Base-by-base conservation (phyloP, 768 basidiomycete genomes). In the Lentinula lateritia region DNA sequence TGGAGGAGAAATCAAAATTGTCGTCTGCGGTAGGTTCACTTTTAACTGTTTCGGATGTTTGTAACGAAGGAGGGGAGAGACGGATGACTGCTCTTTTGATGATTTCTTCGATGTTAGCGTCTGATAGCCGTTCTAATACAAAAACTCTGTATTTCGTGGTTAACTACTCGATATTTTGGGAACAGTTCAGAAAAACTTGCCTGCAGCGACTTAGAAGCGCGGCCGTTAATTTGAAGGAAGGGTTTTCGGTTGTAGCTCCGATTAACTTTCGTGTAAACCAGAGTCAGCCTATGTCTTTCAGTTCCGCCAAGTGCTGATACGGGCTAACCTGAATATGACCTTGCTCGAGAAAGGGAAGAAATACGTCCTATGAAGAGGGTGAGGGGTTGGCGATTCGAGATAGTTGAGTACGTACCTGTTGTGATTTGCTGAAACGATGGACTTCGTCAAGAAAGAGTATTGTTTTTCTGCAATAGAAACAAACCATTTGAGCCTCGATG, bases 201-300 rank as follows among this genome's bases (percentile, higher is more conserved):
- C 90, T 82, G 72, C 90, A 92, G 48, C 90, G 84, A 68, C 87
- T 88, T 35, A 92, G 73, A 34, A 92, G 76, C 10, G 90, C 86
- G 36, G 84, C 79, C 16, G 86, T 90, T 36, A 92, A 71, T 65
- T 89, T 90, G 76, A 95, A 95, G 0, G 90, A 92, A 0, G 92
- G 92, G 64, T 95, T 95, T 72, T 95, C 93, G 0, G 92, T 94
- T 3, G 92, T 95, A 0, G 92, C 91, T 32, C 91, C 91, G 66
- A 93, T 83, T 34, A 92, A 74, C 83, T 88, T 54, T 38, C 5
- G 10, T 20, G 13, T 39, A 16, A 18, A 15, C 13, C 50, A 35
- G 32, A 42, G 23, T 53, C 4, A 7, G 50, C 15, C 15, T 36
- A 6, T n/a, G 20, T 43, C 46, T 32, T 39, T 39, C 13, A 8